Evolutionary conservation across 148 eudicot genomes (phyloP), one percentile per base, ranked within the genome.

Genomic region (Linanthus parryae): DNA sequence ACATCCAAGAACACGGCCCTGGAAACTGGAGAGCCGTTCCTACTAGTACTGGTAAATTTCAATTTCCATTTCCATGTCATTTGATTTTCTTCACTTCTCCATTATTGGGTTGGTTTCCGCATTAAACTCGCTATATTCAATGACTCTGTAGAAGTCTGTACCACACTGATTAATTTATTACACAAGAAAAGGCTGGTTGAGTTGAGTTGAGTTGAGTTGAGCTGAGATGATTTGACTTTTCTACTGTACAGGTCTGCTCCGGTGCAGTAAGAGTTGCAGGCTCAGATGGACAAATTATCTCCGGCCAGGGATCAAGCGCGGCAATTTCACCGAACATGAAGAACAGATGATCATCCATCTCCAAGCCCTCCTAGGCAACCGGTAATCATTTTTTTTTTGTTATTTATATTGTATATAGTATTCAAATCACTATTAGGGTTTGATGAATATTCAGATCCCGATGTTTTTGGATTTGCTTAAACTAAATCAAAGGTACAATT

Each of bases 21-120:
- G 94, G 94, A 1, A 88, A 88, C 63, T 88, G 96, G 96, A 69
- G 94, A 25, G 80, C 94, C 44, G 94, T 88, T 72, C 96, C 96
- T 28, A 64, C 84, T 61, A 79, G 82, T 68, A 74, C 94, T 47
- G 96, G 96, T 88, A 67, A 46, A 18, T 41, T 2, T 13, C 12
- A 0, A 24, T 36, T n/a, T 29, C 1, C 15, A 45, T 49, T 17
- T 19, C 15, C 20, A 33, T 17, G 19, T 7, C 16, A 8, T 19
- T 53, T 26, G 38, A 10, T 41, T 51, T 45, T 36, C 13, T 49
- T 54, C 16, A 34, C n/a, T 34, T 8, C 31, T 18, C 31, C 12
- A 6, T 12, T 28, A 19, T 28, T 2, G 66, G 78, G 85, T 70
- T 69, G 74, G 74, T 66, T 59, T 25, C 20, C 37, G 44, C 74